These are phyloP conservation scores for Leishmania lainsoni DNA, from an alignment of 208 protist genomes.

Conservation along the genomic window DNA sequence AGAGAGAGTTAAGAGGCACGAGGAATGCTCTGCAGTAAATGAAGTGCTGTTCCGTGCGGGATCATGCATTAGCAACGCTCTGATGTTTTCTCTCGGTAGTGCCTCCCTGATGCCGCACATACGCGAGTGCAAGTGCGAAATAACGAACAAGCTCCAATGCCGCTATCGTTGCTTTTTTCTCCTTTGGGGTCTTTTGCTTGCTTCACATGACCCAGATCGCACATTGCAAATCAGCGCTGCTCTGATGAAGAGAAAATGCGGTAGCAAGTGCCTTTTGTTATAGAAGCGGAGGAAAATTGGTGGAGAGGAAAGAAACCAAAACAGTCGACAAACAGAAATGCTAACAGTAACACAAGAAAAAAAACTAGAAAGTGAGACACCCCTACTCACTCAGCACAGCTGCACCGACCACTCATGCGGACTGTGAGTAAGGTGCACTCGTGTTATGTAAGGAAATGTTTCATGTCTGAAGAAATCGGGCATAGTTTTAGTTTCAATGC, in stretches of 20 bases:
- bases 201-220: neutral
- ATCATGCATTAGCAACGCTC: neutral
- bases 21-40: neutral
- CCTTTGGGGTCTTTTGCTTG: neutral
- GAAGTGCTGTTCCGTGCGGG: neutral
- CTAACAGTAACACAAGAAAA: neutral
- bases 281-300: neutral
- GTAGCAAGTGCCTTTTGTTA: neutral
- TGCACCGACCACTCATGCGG: neutral
- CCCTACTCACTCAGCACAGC: neutral
- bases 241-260: neutral
- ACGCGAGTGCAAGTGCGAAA: neutral
- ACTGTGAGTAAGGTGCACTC: neutral
- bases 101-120: neutral
- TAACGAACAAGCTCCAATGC: neutral
- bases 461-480: neutral
- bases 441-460: neutral
- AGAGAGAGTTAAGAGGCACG: slow-evolving; percentile 4
- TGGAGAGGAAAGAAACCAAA: neutral
- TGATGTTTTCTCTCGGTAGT: neutral
- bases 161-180: neutral
- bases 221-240: neutral
- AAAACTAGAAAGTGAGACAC: neutral
- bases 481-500: neutral
- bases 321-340: neutral